A percentile compares a stretch with the other conserved stretches of the same genome.
These are phyloP conservation scores for Ustilago loliicola DNA, from an alignment of 1,284 basidiomycete genomes.

Conservation along the genomic window DNA sequence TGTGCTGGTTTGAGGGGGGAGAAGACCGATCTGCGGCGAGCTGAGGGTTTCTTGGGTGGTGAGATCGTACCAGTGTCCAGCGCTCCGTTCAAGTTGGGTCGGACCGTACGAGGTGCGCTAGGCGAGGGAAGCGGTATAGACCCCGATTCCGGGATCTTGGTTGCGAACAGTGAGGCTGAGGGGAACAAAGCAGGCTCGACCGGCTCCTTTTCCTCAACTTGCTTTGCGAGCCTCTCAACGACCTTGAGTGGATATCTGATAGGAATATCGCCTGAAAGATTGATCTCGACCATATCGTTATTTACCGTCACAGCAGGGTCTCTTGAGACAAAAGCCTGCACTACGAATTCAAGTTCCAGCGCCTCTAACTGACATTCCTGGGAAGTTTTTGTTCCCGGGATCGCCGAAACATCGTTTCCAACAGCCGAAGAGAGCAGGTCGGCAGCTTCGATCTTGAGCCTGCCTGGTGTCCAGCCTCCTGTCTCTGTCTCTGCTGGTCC, in stretches of 20 bases:
- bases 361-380: slow-evolving; percentile 50
- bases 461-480: slow-evolving; percentile 35
- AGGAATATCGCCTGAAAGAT: slow-evolving; percentile 46
- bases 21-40: slow-evolving; percentile 41
- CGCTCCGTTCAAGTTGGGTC: slow-evolving; percentile 2
- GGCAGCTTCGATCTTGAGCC: slow-evolving; percentile 31
- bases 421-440: slow-evolving; percentile 36
- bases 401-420: slow-evolving; percentile 24
- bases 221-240: slow-evolving; percentile 41
- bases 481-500: slow-evolving; percentile 33
- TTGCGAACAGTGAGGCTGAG: slow-evolving; percentile 26
- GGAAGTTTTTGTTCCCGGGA: slow-evolving; percentile 14
- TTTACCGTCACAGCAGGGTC: slow-evolving; percentile 49
- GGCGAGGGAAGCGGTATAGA: slow-evolving; percentile 36
- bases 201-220: slow-evolving; percentile 18
- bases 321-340: slow-evolving; percentile 37
- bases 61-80: slow-evolving; percentile 8
- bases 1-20: slow-evolving; percentile 47
- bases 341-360: slow-evolving; percentile 49
- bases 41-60: slow-evolving; percentile 19
- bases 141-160: slow-evolving; percentile 31
- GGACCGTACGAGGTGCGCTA: slow-evolving; percentile 25
- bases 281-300: slow-evolving; percentile 44
- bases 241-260: slow-evolving; percentile 43
- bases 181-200: background rate